These are phyloP conservation scores for Amylostereum chailletii DNA, from an alignment of 1,284 basidiomycete genomes.

Conservation along the genomic window DNA sequence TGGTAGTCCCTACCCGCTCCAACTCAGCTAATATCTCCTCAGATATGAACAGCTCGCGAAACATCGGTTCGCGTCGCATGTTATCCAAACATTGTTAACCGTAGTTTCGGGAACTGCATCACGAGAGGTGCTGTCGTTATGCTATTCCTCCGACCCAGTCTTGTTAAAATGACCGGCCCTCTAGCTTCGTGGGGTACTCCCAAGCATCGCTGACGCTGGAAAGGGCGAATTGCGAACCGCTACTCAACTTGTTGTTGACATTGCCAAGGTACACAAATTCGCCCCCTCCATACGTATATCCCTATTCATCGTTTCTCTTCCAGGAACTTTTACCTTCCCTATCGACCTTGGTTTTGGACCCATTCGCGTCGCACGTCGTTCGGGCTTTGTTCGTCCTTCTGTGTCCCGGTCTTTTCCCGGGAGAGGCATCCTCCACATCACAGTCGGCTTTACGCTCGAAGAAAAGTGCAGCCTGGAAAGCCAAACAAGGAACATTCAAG, in stretches of 20 bases:
- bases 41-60: constrained; percentile 64
- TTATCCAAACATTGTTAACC: constrained; percentile 79
- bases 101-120: constrained; percentile 68
- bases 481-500: constrained; percentile 65
- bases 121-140: constrained; percentile 56
- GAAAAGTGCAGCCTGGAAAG: constrained; percentile 70
- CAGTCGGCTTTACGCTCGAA: constrained; percentile 51
- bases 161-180: neutral
- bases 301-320: constrained; percentile 2
- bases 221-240: constrained; percentile 68
- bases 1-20: neutral
- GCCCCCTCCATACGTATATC: constrained; percentile 1
- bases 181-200: constrained; percentile 57
- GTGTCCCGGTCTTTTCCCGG: constrained; percentile 41
- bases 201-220: constrained; percentile 39
- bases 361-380: constrained; percentile 83
- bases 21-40: constrained; percentile 5
- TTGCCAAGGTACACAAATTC: constrained; percentile 48
- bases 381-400: constrained; percentile 73
- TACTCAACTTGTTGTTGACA: constrained; percentile 56
- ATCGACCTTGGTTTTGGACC: constrained; percentile 63
- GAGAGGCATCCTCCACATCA: constrained; percentile 22
- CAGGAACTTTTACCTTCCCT: constrained; percentile 67
- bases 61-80: constrained; percentile 89
- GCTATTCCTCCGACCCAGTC: neutral